A percentile compares a stretch with the other conserved stretches of the same genome.
Conservation (phyloP, 164 flowering plant species). For the Nelumbo lutea region DNA sequence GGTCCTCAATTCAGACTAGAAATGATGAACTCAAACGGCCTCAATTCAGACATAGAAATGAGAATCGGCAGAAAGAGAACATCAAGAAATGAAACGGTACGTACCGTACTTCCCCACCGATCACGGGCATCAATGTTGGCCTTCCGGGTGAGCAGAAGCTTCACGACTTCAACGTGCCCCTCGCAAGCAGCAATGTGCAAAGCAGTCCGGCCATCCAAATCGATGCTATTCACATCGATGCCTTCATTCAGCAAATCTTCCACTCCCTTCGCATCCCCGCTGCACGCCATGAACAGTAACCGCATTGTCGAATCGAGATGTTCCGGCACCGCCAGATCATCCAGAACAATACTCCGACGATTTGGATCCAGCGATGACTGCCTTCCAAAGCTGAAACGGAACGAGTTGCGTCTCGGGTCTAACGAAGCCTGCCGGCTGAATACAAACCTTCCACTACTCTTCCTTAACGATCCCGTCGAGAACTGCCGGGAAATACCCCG, state of each 20-base stretch:
- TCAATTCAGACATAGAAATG: no score
- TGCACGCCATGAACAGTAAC: slow-evolving; percentile 69
- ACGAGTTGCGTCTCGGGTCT: slow-evolving; percentile 58
- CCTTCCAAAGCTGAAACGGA: slow-evolving; percentile 78
- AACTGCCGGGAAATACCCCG: slow-evolving; percentile 90
- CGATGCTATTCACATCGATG: slow-evolving; percentile 83
- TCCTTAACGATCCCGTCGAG: slow-evolving; percentile 72
- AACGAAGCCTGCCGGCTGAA: slow-evolving; percentile 67
- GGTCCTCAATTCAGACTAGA: no score
- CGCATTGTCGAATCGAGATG: slow-evolving; percentile 90
- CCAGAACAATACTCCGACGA: slow-evolving; percentile 42
- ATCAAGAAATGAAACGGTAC: neutral
- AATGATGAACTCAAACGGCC: no score
- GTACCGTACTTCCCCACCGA: slow-evolving; percentile 99
- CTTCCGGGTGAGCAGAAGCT: slow-evolving; percentile 52
- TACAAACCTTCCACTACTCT: slow-evolving; percentile 34
- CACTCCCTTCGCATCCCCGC: slow-evolving; percentile 75
- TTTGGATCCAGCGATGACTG: slow-evolving; percentile 91
- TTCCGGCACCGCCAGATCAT: slow-evolving; percentile 66
- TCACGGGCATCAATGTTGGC: slow-evolving; percentile 94
- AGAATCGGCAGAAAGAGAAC: neutral
- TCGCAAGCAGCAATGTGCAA: slow-evolving; percentile 94
- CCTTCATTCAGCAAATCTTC: slow-evolving; percentile 76
- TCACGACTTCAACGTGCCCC: slow-evolving; percentile 81
- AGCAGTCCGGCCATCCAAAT: slow-evolving; percentile 94